Conservation (phyloP, 2,329 filamentous ascomycete genomes). For the Pestalotiopsis sp. region DNA sequence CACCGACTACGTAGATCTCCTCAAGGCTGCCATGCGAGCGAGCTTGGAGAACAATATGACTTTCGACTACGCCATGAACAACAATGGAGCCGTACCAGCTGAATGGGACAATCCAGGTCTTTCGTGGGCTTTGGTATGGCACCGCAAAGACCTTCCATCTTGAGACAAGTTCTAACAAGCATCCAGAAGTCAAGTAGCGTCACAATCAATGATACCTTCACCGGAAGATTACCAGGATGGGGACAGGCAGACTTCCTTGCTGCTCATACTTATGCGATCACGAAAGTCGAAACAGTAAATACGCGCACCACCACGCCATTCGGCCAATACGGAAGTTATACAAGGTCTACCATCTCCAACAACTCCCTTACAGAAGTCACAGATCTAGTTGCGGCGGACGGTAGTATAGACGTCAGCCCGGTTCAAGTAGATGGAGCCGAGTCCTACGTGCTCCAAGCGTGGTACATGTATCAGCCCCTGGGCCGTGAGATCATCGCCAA, state of each 20-base stretch:
- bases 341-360: not conserved
- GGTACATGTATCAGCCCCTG: not conserved
- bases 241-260: not conserved
- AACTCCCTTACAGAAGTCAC: not conserved
- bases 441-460: not conserved
- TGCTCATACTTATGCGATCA: not conserved
- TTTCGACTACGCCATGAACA: not conserved
- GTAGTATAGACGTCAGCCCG: not conserved
- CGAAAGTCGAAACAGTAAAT: not conserved
- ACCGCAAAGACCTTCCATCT: not conserved
- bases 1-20: not conserved
- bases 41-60: not conserved
- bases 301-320: not conserved
- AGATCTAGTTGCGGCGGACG: not conserved
- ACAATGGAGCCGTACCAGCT: not conserved
- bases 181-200: not conserved
- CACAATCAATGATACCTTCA: not conserved
- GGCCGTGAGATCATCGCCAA: not conserved
- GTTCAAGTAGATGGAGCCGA: not conserved
- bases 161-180: not conserved
- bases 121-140: not conserved
- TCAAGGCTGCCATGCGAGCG: not conserved
- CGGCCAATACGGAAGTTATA: not conserved
- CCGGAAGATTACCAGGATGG: not conserved
- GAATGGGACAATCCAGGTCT: not conserved